Conservation (phyloP, 306 rosid genomes). For the Ormosia emarginata region DNA sequence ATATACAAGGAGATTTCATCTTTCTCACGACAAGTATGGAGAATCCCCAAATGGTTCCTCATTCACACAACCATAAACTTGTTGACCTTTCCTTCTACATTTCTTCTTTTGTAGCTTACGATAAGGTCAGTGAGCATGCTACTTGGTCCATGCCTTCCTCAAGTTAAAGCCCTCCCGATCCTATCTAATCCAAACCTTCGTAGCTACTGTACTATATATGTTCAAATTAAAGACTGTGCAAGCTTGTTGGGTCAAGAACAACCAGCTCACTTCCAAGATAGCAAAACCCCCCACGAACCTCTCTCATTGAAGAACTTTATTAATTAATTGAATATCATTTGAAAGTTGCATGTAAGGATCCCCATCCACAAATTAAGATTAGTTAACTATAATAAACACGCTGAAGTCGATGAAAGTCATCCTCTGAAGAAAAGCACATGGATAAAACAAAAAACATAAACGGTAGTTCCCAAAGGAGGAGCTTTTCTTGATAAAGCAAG, state of each 20-base stretch:
- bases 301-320: not conserved
- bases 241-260: conserved; percentile 30
- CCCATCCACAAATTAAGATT: not conserved
- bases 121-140: conserved; percentile 33
- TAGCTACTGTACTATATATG: conserved; percentile 2
- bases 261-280: conserved; percentile 9
- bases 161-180: conserved; percentile 26
- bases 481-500: conserved; percentile 27
- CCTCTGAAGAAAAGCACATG: conserved; percentile 1
- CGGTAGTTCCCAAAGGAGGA: not conserved
- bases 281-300: not conserved
- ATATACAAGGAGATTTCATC: conserved; percentile 27
- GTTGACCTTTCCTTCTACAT: conserved; percentile 32
- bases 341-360: not conserved
- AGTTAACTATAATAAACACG: not conserved
- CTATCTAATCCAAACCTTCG: conserved; percentile 25
- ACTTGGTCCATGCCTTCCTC: conserved; percentile 40
- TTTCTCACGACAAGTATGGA: conserved; percentile 26
- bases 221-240: conserved; percentile 24
- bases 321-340: not conserved
- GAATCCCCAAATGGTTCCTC: conserved; percentile 37
- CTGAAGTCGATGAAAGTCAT: not conserved
- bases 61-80: conserved; percentile 28
- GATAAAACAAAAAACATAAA: not conserved
- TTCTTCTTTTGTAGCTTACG: conserved; percentile 42